Base-by-base conservation (phyloP, 83 land plant genomes). In the Larix sibirica region DNA sequence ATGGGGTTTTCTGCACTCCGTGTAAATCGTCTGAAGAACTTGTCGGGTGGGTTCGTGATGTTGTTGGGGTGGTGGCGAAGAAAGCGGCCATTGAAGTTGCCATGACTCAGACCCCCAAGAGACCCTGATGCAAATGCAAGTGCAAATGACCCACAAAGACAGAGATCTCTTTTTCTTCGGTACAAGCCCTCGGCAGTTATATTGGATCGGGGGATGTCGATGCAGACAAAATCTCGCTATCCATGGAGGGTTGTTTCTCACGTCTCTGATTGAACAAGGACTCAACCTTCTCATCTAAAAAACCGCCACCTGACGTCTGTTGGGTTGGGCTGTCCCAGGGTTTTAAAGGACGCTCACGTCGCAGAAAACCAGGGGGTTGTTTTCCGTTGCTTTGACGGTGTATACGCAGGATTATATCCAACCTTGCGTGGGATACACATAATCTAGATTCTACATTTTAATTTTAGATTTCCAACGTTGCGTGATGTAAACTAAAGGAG, bases 1-100 rank as follows among this genome's bases (percentile, higher is more conserved):
- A 50, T 31, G 91, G 71, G 83, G 77, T 83, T 12, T 73, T 73
- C 38, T 73, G 36, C 13, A 54, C 56, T 54, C 56, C 56, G 56
- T 38, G 56, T 18, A 73, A 73, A 42, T 73, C 77, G 23, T 73
- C 77, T n/a, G 56, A 42, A 8, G 24, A 73, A 44, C 44, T 8
- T 73, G 77, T 33, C 17, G 33, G 17, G 74, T 69, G 16, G 33
- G 74, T 2, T 40, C 33, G 31, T 69, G 74, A 40, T 44, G 77
- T 44, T 73, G 54, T 54, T 10, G 77, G 24, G 10, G 77, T 36
- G 21, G 26, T 36, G 56, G 40, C 40, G 42, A 69, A 20, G 74
- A 40, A 36, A 40, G 74, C 74, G 44, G 24, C 77, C 77, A 73
- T 67, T 28, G 70, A 67, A 28, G 70, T 67, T 16, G 70, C 70